Conservation (phyloP, 345 rosid species). For the Citrus medica region DNA sequence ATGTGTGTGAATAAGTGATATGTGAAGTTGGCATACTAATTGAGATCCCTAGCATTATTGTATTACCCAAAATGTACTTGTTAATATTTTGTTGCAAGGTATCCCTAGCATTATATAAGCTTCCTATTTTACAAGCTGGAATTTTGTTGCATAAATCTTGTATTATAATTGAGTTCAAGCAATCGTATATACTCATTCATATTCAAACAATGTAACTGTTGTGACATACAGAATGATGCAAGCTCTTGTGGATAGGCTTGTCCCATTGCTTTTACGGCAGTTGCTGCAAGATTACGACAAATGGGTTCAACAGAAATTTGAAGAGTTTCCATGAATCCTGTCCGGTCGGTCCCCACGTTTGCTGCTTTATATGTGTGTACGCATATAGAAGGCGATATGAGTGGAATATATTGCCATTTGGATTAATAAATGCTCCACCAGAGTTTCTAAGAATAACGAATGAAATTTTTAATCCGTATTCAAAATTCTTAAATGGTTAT, state of each 20-base stretch:
- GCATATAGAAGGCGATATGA: too few species aligned
- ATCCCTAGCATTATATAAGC: background rate
- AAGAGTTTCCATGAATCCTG: constrained; percentile 11
- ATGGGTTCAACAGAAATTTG: constrained; percentile 47
- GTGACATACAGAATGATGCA: constrained; percentile 63
- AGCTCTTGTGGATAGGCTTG: constrained; percentile 72
- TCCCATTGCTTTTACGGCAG: constrained; percentile 60
- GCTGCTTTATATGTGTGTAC: background rate
- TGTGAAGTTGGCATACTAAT: too few species aligned
- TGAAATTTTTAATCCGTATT: too few species aligned
- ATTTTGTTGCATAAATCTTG: background rate
- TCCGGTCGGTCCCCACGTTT: background rate
- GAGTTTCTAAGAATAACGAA: too few species aligned
- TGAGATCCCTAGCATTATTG: too few species aligned
- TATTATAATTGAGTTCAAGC: background rate
- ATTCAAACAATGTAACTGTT: constrained; percentile 9
- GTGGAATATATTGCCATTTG: too few species aligned
- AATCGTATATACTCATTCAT: background rate
- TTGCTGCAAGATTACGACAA: constrained; percentile 54
- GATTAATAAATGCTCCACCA: too few species aligned
- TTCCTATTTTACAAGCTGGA: background rate
- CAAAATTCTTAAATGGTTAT: too few species aligned
- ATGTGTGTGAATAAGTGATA: too few species aligned
- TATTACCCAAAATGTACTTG: too few species aligned
- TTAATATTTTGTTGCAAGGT: background rate